Evolutionary conservation across 306 rosid species (phyloP).

Genomic region (Quercus ilex): DNA sequence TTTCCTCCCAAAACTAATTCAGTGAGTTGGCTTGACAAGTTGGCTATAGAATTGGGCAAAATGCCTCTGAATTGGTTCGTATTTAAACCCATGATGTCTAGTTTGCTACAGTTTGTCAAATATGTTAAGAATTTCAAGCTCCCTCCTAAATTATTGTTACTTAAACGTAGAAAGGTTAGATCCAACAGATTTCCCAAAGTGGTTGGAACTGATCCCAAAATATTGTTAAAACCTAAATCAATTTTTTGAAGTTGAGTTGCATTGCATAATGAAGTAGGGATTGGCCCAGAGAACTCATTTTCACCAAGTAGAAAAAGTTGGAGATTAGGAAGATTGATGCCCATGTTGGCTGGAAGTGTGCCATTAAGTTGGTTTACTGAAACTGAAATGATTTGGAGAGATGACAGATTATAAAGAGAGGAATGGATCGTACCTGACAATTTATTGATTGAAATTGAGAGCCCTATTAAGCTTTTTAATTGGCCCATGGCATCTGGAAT

Average conservation of each 20-base stretch:
- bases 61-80: conserved; percentile 25
- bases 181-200: no score
- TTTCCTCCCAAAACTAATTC: background rate
- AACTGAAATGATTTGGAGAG: rapidly evolving
- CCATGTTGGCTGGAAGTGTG: no score
- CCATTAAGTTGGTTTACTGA: rapidly evolving
- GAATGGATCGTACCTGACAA: conserved; percentile 28
- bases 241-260: no score
- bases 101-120: conserved; percentile 25
- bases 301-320: rapidly evolving
- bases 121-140: conserved; percentile 25
- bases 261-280: no score
- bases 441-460: background rate
- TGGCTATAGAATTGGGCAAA: conserved; percentile 27
- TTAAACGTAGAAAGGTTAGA: background rate
- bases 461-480: background rate
- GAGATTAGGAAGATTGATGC: no score
- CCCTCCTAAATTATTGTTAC: conserved; percentile 3
- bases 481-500: conserved; percentile 30
- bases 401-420: conserved; percentile 9
- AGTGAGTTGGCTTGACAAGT: conserved; percentile 27
- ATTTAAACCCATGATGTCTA: background rate
- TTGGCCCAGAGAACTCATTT: no score
- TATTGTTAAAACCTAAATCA: rapidly evolving
- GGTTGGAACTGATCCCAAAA: no score